A percentile compares a stretch with the other conserved stretches of the same genome.
Conservation (phyloP, 208 protist species). For the Trichomonas gallinae region DNA sequence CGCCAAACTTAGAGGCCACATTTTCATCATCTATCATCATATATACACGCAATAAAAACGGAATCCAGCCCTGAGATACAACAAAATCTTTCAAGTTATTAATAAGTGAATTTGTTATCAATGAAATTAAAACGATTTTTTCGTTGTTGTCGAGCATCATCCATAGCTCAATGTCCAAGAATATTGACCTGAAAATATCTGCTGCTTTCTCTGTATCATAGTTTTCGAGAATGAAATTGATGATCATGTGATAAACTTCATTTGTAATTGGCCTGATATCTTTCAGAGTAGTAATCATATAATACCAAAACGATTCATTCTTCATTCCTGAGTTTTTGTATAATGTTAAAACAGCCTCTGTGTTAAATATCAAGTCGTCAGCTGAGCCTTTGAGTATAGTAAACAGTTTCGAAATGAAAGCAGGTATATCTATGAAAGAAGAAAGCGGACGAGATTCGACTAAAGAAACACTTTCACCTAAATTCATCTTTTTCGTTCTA, state of each 20-base stretch:
- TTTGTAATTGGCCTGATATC: not conserved
- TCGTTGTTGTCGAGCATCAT: not conserved
- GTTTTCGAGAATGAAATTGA: not conserved
- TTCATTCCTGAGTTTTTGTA: not conserved
- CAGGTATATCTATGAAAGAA: not conserved
- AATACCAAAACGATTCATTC: not conserved
- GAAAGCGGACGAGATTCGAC: not conserved
- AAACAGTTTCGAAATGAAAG: not conserved
- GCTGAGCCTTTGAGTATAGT: not conserved
- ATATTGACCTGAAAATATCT: not conserved
- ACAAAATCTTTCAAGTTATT: not conserved
- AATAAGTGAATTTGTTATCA: not conserved
- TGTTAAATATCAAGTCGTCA: not conserved
- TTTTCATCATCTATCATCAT: not conserved
- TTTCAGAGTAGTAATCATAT: not conserved
- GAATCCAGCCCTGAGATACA: not conserved
- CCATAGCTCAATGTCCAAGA: not conserved
- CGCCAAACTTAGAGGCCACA: not conserved
- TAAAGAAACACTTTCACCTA: not conserved
- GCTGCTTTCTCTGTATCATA: not conserved
- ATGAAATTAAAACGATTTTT: not conserved
- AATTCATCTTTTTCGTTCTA: not conserved
- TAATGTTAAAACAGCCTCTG: not conserved
- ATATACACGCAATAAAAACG: not conserved
- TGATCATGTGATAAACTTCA: not conserved